A percentile compares a stretch with the other conserved stretches of the same genome.
Conservation (phyloP, 202 grass and related monocot genomes). For the Panicum hallii region DNA sequence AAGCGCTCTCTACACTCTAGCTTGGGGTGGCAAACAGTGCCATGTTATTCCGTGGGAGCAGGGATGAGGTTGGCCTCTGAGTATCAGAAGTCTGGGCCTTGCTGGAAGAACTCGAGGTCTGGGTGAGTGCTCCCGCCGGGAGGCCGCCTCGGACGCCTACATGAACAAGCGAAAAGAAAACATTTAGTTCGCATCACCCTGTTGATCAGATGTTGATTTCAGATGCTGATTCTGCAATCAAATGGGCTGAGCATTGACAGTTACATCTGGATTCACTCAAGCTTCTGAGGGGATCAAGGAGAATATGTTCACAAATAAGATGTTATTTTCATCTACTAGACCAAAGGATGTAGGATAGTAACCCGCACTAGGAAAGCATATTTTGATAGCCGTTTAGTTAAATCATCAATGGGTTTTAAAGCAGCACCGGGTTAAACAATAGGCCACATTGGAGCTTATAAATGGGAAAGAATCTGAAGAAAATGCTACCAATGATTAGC, state of each 20-base stretch:
- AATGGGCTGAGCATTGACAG: neutral
- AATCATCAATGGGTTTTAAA: conserved; percentile 10
- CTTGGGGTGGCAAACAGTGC: neutral
- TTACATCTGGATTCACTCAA: neutral
- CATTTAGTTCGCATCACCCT: conserved; percentile 8
- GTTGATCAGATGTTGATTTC: neutral
- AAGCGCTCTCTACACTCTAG: neutral
- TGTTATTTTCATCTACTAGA: neutral
- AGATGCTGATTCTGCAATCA: neutral
- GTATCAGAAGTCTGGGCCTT: conserved; percentile 54
- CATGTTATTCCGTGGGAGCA: conserved; percentile 24
- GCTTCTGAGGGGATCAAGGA: neutral
- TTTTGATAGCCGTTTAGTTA: neutral
- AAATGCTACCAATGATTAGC: conserved; percentile 37
- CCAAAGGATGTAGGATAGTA: neutral
- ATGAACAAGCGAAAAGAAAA: neutral
- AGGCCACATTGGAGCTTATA: conserved; percentile 19
- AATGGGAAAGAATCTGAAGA: conserved; percentile 16
- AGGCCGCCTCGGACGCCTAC: conserved; percentile 56
- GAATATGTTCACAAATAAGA: neutral
- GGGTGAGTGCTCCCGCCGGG: conserved; percentile 64
- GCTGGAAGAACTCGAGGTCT: conserved; percentile 82
- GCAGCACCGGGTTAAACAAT: neutral
- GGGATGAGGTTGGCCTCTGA: neutral
- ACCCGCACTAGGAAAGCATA: neutral